Percentiles rank a stretch among this genome's conserved stretches.
Evolutionary conservation across 495 filamentous ascomycete genomes (phyloP).

Genomic region (Hypoxylon fragiforme): DNA sequence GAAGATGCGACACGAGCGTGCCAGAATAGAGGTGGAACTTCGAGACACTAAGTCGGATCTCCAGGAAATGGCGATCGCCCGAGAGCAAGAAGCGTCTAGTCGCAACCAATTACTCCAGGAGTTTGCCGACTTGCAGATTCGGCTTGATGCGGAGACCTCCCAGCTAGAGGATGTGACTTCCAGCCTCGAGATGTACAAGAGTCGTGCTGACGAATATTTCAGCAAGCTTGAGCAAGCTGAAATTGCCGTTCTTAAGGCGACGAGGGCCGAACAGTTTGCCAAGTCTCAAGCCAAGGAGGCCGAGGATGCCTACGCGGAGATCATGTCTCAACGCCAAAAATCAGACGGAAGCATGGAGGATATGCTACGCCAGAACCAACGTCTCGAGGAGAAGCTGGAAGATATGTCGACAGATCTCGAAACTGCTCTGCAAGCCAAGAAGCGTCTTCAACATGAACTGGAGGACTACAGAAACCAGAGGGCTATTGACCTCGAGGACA

Average conservation of each 20-base stretch:
- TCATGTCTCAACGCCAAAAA: slow-evolving; percentile 89
- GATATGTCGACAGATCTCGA: slow-evolving; percentile 90
- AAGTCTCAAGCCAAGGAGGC: slow-evolving; percentile 85
- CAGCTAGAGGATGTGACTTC: slow-evolving; percentile 82
- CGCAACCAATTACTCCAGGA: slow-evolving; percentile 88
- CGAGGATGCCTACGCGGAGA: slow-evolving; percentile 85
- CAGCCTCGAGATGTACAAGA: slow-evolving; percentile 87
- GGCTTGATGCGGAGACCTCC: slow-evolving; percentile 85
- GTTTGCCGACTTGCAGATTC: slow-evolving; percentile 91
- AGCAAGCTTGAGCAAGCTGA: slow-evolving; percentile 97
- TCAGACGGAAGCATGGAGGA: slow-evolving; percentile 90
- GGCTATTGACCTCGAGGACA: slow-evolving; percentile 95
- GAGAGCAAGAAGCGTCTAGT: slow-evolving; percentile 83
- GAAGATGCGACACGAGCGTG: slow-evolving; percentile 76
- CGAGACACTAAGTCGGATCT: slow-evolving; percentile 83
- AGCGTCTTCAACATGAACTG: slow-evolving; percentile 93
- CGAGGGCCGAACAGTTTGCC: slow-evolving; percentile 89
- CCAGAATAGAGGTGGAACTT: slow-evolving; percentile 82
- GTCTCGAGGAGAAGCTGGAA: slow-evolving; percentile 86
- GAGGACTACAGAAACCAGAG: slow-evolving; percentile 96
- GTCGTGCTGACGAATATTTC: slow-evolving; percentile 94
- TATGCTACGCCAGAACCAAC: slow-evolving; percentile 84
- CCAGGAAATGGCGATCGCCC: slow-evolving; percentile 71
- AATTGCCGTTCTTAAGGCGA: slow-evolving; percentile 90
- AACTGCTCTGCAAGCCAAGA: slow-evolving; percentile 85